Conservation (phyloP, 2,329 filamentous ascomycete species). For the Coniochaeta sp. region DNA sequence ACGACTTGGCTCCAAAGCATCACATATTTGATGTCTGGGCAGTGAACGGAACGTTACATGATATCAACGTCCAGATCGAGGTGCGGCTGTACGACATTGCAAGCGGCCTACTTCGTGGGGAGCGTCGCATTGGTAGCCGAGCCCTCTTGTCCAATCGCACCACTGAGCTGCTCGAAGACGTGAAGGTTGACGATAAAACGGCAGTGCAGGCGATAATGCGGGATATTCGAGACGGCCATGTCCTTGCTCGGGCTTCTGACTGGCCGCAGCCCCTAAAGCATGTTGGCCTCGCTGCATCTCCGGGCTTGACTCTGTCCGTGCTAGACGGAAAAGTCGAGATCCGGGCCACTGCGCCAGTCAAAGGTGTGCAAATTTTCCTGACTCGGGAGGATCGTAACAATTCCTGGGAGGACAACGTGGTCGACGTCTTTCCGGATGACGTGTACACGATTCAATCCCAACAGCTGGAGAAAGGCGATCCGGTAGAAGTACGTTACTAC, state of each 20-base stretch:
- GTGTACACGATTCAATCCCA: not conserved
- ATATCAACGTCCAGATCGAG: not conserved
- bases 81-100: not conserved
- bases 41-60: not conserved
- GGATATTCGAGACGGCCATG: not conserved
- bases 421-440: conserved; percentile 48
- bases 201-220: not conserved
- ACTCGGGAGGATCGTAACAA: conserved; percentile 24
- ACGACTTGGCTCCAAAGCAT: not conserved
- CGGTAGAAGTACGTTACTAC: not conserved
- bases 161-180: not conserved
- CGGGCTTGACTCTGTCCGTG: conserved; percentile 26
- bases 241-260: conserved; percentile 31
- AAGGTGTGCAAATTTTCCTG: conserved; percentile 48
- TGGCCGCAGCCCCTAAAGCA: conserved; percentile 61
- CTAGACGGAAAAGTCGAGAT: conserved; percentile 18
- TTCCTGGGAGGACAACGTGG: conserved; percentile 46
- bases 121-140: not conserved
- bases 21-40: not conserved
- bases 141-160: not conserved
- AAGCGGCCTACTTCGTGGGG: not conserved
- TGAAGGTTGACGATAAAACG: not conserved
- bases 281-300: conserved; percentile 35
- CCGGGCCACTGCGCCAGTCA: conserved; percentile 39
- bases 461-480: not conserved